phyloP scores from a whole-genome alignment of 805 yeast species.

The Zygoascus tannicola region DNA sequence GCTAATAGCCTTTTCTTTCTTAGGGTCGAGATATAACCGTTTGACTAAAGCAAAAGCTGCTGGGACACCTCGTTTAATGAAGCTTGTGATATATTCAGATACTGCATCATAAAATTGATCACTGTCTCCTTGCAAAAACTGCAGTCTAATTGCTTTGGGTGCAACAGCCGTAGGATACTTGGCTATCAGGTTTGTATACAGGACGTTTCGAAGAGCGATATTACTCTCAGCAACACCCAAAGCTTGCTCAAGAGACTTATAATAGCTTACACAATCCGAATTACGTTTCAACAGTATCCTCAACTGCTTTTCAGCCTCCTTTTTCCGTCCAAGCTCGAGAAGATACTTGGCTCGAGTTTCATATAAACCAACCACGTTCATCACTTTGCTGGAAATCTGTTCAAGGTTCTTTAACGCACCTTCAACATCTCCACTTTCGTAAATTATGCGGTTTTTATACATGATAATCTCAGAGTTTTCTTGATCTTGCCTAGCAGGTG shows the following conservation, averaged over 20 bases:
- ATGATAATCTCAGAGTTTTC: constrained; percentile 78
- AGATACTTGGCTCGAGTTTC: constrained; percentile 63
- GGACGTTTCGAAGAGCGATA: constrained; percentile 35
- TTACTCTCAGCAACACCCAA: constrained; percentile 45
- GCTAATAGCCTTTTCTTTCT: constrained; percentile 32
- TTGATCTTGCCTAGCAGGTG: constrained; percentile 41
- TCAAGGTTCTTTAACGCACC: constrained; percentile 55
- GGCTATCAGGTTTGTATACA: constrained; percentile 55
- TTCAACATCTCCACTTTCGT: constrained; percentile 51
- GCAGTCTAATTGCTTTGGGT: constrained; percentile 66
- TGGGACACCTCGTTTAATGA: constrained; percentile 76
- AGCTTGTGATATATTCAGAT: constrained; percentile 45
- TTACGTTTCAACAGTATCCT: constrained; percentile 70
- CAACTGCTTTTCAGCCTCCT: constrained; percentile 61
- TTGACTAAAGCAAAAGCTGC: constrained; percentile 81
- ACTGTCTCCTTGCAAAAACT: constrained; percentile 34
- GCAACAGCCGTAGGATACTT: constrained; percentile 83
- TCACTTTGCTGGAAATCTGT: constrained; percentile 42
- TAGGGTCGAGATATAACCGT: constrained; percentile 52
- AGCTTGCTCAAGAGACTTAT: constrained; percentile 54
- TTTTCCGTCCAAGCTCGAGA: constrained; percentile 43
- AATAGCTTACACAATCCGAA: constrained; percentile 69
- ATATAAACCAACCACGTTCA: constrained; percentile 50
- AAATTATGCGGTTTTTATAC: constrained; percentile 60
- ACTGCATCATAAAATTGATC: constrained; percentile 39